phyloP scores from a whole-genome alignment of 257 asterid genomes.

The Capsicum baccatum region DNA sequence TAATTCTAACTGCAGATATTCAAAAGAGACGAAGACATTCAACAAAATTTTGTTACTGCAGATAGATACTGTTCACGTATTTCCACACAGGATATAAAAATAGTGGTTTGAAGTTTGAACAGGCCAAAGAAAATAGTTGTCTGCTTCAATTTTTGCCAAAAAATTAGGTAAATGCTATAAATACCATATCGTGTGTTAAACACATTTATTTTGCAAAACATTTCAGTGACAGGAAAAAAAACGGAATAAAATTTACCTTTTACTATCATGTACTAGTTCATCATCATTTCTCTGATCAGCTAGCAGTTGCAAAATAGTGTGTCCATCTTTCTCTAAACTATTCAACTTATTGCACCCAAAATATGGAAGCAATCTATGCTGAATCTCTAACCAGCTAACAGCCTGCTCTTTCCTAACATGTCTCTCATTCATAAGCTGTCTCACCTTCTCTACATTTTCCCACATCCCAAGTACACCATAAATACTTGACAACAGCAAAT shows the following conservation, averaged over 20 bases:
- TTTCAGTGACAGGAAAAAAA: background rate
- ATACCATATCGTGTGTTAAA: background rate
- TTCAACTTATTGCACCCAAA: constrained; percentile 32
- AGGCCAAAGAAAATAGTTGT: background rate
- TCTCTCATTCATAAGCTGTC: constrained; percentile 49
- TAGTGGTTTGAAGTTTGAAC: background rate
- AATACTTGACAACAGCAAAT: constrained; percentile 52
- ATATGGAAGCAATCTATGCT: constrained; percentile 44
- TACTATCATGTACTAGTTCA: constrained; percentile 29
- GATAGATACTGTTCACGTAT: background rate
- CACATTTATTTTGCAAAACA: background rate
- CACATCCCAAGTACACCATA: constrained; percentile 64
- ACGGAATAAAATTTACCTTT: constrained; percentile 35
- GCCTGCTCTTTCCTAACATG: constrained; percentile 41
- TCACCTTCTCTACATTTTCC: constrained; percentile 59
- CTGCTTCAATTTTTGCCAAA: background rate
- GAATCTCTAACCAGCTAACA: constrained; percentile 67
- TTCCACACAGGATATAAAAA: background rate
- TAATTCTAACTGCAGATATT: background rate
- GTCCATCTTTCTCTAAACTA: constrained; percentile 35
- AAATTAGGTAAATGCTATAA: background rate
- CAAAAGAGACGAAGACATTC: background rate
- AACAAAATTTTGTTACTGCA: background rate
- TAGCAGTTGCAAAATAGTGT: constrained; percentile 42
- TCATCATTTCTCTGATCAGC: constrained; percentile 41